phyloP scores from a whole-genome alignment of 495 filamentous ascomycete species.

The Pyrenopolyporus hunteri region DNA sequence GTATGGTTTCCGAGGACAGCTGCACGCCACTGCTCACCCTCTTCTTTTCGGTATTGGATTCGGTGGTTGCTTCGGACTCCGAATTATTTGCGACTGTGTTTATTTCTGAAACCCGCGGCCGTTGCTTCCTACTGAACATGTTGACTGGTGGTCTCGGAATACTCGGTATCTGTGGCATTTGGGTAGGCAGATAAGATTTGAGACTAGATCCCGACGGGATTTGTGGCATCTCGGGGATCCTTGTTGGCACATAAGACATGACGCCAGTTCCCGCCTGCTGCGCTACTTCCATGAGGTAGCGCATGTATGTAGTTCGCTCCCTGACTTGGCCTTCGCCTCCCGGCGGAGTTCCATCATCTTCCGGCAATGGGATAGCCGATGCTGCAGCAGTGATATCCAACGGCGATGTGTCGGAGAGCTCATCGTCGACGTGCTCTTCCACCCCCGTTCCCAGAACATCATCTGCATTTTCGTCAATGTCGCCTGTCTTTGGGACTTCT shows the following conservation, averaged over 20 bases:
- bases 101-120: background rate
- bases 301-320: constrained; percentile 48
- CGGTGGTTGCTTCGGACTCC: background rate
- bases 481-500: constrained; percentile 36
- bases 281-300: constrained; percentile 54
- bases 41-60: constrained; percentile 1
- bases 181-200: constrained; percentile 39
- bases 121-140: constrained; percentile 33
- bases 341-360: constrained; percentile 39
- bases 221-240: constrained; percentile 49
- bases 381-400: constrained; percentile 56
- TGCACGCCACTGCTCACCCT: constrained; percentile 26
- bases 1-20: constrained; percentile 14
- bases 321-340: constrained; percentile 31
- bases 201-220: constrained; percentile 43
- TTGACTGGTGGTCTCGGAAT: constrained; percentile 36
- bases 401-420: constrained; percentile 51
- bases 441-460: constrained; percentile 3
- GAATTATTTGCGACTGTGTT: background rate
- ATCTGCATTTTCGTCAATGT: constrained; percentile 15
- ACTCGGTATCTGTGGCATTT: constrained; percentile 39
- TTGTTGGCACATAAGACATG: constrained; percentile 50
- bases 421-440: constrained; percentile 25
- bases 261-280: constrained; percentile 49
- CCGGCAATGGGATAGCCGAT: constrained; percentile 50